These are phyloP conservation scores for Corynespora cassiicola DNA, from an alignment of 2,329 filamentous ascomycete genomes.

Conservation along the genomic window DNA sequence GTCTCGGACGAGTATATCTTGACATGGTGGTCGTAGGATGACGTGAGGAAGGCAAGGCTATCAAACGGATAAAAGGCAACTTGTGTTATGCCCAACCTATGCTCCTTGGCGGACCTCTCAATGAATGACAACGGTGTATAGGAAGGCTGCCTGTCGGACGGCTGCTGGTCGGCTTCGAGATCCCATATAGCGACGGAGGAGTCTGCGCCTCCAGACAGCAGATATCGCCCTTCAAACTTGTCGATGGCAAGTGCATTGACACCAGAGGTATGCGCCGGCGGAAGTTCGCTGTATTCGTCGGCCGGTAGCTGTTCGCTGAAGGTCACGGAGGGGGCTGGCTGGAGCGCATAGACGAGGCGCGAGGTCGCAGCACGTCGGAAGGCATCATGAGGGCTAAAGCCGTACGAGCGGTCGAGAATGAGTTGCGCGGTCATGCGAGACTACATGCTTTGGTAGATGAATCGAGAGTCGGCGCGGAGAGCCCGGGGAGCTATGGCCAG, in stretches of 20 bases:
- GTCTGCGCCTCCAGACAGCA: conserved; percentile 86
- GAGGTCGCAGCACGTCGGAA: conserved; percentile 72
- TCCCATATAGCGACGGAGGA: conserved; percentile 88
- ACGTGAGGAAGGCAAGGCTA: conserved; percentile 75
- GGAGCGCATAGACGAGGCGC: conserved; percentile 72
- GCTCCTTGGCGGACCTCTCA: conserved; percentile 45
- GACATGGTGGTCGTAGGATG: conserved; percentile 78
- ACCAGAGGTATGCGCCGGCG: conserved; percentile 76
- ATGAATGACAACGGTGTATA: conserved; percentile 34
- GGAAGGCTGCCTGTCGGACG: conserved; percentile 17
- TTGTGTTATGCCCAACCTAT: conserved; percentile 77
- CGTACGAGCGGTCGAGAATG: conserved; percentile 77
- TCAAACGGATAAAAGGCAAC: conserved; percentile 82
- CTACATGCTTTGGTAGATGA: conserved; percentile 41
- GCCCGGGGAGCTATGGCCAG: conserved; percentile 14
- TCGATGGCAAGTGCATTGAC: conserved; percentile 83
- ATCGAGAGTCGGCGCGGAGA: conserved; percentile 21
- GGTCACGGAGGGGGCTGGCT: conserved; percentile 69
- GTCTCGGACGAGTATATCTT: conserved; percentile 76
- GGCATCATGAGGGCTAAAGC: conserved; percentile 64
- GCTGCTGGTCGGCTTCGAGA: conserved; percentile 66
- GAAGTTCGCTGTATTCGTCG: conserved; percentile 39
- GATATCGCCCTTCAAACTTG: conserved; percentile 77
- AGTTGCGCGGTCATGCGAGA: conserved; percentile 56
- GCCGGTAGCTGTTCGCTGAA: conserved; percentile 69